Evolutionary conservation across 2,329 filamentous ascomycete species (phyloP), one percentile per base, ranked within the genome.

Genomic region (Cercospora zeae-maydis): DNA sequence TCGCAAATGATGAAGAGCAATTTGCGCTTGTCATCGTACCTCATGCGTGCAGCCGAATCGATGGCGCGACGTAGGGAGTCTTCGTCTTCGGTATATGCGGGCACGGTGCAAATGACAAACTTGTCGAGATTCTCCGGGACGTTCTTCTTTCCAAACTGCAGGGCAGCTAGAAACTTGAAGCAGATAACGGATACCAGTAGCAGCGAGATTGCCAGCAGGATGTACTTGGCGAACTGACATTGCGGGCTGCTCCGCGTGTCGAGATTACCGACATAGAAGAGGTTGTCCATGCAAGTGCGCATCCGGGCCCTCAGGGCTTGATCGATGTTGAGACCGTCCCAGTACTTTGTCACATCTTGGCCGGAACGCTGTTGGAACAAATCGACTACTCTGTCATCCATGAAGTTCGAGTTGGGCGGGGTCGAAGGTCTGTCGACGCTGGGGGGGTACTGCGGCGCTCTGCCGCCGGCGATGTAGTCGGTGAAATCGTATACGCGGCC

Each of bases 1-100:
- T 99, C 95, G 73, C 95, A 99, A 67, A 99, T 83, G 65, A 99
- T 84, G 68, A 96, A 87, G 27, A 99, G 82, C 11, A 99, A 84
- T 81, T 99, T 99, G 73, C 95, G 91, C 81, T 99, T 99, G 75
- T 99, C 93, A 73, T 99, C 95, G 74, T 99, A 99, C 69, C 88
- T 88, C 92, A 97, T 97, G 65, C 92, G 86, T 30, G 95, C 93
- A 63, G 92, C 90, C 0, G 95, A 99, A 76, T 99, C 95, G 71
- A 99, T 96, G 63, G 95, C 95, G 82, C 93, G 93, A 60, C 95
- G 92, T 27, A 99, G 83, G 36, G 93, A 98, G 0, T 99, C 96
- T 76, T 99, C 96, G 74, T 98, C 95, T 81, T 99, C 95, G 0
- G 95, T 99, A 73, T 99, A 99, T 1, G 92, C 95, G 0, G 95